Evolutionary conservation across 176 grass and related monocot genomes (phyloP), one percentile per base, ranked within the genome.

Genomic region (Ensete glaucum): DNA sequence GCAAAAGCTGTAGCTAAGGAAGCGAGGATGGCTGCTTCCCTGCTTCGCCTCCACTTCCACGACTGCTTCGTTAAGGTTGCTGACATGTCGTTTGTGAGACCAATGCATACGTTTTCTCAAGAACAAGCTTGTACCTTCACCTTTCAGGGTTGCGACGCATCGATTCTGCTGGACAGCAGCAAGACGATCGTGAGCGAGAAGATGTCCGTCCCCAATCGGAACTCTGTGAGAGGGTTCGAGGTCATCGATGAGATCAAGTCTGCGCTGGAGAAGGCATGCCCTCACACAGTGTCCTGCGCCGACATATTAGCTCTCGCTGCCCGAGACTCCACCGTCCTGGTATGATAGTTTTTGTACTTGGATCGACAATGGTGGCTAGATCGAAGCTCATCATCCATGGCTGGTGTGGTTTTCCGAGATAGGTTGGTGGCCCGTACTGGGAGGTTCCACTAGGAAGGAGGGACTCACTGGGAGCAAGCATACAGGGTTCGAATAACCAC

Each of bases 201-300:
- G 83, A 64, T 84, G 3, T 89, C 92, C 62, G 85, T 89, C 80
- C 89, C 92, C 1, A 96, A 96, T 80, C 50, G 23, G 66, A 81
- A 96, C 87, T 96, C 92, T 1, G 76, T 92, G 1, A 77, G 92
- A 9, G 92, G 92, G 0, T 96, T 66, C 77, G 92, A 96, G 85
- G 89, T 96, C 54, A 87, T 96, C 67, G 92, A 96, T 70, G 89
- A 96, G 85, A 92, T 92, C 87, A 96, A 96, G 80, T 69, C 78
- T 17, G 87, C 80, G 9, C 24, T 96, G 9, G 92, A 96, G 87
- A 85, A 80, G 74, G 92, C 53, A 1, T 96, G 92, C 80, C 92
- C 89, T 0, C 85, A 69, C 50, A 86, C 74, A 8, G 84, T 86
- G 19, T 86, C 84, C 20, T 86, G 84, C 26, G 84, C 84, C 11